phyloP scores from a whole-genome alignment of 2,329 filamentous ascomycete genomes.

The Cordyceps javanica region DNA sequence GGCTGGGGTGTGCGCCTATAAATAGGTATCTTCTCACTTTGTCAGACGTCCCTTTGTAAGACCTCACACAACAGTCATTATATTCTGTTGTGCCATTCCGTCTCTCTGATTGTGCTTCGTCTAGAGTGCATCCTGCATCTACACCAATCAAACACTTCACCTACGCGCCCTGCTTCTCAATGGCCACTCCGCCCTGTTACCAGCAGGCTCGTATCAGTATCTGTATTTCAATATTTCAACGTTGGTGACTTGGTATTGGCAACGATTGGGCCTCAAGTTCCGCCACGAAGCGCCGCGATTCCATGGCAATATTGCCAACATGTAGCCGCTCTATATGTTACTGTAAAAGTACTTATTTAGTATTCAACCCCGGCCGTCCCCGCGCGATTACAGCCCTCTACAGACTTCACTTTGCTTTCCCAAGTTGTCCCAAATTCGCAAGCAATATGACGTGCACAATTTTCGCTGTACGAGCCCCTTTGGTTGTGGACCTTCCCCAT shows the following conservation, averaged over 20 bases:
- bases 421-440: neutral
- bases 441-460: neutral
- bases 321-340: too few species aligned
- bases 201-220: neutral
- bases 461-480: neutral
- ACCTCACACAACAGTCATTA: neutral
- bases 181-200: neutral
- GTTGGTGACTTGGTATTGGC: neutral
- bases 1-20: too few species aligned
- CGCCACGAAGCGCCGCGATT: neutral
- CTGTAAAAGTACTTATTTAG: too few species aligned
- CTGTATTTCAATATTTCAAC: neutral
- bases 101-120: neutral
- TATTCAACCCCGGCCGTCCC: too few species aligned
- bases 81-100: neutral
- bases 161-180: neutral
- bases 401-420: too few species aligned
- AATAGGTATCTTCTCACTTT: too few species aligned
- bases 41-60: neutral
- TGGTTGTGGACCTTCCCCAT: neutral
- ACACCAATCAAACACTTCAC: neutral
- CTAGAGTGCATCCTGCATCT: too few species aligned
- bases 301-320: too few species aligned
- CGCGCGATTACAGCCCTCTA: too few species aligned
- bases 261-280: neutral